phyloP scores from a whole-genome alignment of 2,329 filamentous ascomycete genomes.

The Exophiala spinifera region DNA sequence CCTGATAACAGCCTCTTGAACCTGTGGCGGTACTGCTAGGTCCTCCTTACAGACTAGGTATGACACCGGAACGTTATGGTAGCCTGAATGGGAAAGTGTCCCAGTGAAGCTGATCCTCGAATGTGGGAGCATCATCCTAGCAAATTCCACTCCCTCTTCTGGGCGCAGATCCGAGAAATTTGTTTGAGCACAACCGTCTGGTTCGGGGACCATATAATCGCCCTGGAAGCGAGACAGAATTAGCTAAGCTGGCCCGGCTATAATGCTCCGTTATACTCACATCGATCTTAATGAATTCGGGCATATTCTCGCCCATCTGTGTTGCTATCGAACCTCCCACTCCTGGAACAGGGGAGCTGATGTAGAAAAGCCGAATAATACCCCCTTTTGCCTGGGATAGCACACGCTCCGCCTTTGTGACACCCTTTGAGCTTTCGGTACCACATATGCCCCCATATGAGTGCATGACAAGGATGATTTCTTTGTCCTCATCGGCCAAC shows the following conservation, averaged over 20 bases:
- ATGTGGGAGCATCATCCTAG: constrained; percentile 28
- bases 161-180: constrained; percentile 5
- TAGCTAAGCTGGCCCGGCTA: too few relatives aligned
- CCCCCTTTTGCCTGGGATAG: constrained; percentile 32
- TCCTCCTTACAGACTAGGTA: constrained; percentile 37
- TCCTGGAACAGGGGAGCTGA: constrained; percentile 35
- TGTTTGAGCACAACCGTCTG: constrained; percentile 4
- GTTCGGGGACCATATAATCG: constrained; percentile 1
- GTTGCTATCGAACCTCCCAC: constrained; percentile 22
- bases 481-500: constrained; percentile 34
- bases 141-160: constrained; percentile 24
- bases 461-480: constrained; percentile 36
- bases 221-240: constrained; percentile 3
- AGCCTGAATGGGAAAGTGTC: constrained; percentile 34
- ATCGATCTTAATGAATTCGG: not conserved
- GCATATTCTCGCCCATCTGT: not conserved
- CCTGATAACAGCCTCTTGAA: constrained; percentile 34
- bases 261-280: constrained; percentile 2
- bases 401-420: constrained; percentile 33
- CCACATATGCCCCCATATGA: constrained; percentile 38
- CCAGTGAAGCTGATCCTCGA: constrained; percentile 32
- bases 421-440: constrained; percentile 31
- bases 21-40: constrained; percentile 28
- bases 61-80: constrained; percentile 36
- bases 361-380: constrained; percentile 34